phyloP scores from a whole-genome alignment of 345 rosid species.

The Heritiera littoralis region DNA sequence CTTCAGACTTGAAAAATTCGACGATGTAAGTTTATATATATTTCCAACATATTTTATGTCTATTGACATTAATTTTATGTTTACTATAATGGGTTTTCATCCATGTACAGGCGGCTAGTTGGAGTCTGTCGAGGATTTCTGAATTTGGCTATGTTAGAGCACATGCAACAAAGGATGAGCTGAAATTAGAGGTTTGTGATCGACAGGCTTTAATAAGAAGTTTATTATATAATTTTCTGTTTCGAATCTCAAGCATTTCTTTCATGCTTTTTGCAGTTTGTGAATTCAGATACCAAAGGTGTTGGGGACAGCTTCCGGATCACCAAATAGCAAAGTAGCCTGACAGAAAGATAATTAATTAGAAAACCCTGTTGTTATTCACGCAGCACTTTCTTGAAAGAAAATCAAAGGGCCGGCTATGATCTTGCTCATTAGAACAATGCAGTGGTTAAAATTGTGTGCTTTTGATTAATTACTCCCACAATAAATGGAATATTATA shows the following conservation, averaged over 20 bases:
- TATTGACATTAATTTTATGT: no score
- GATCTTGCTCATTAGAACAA: no score
- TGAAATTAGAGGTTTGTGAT: conserved; percentile 50
- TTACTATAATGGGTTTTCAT: no score
- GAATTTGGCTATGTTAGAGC: conserved; percentile 54
- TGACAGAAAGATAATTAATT: not conserved
- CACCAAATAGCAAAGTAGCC: conserved; percentile 20
- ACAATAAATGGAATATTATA: no score
- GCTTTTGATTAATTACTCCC: not conserved
- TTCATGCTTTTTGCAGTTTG: conserved; percentile 43
- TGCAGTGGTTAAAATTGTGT: no score
- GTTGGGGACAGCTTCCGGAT: conserved; percentile 57
- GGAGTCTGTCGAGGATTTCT: conserved; percentile 62
- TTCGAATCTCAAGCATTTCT: not conserved
- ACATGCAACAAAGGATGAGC: conserved; percentile 44
- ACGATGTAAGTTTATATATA: no score
- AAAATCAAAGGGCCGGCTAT: no score
- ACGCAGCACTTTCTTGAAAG: not conserved
- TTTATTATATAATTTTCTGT: no score
- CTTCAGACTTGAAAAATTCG: conserved; percentile 46
- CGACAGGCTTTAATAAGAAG: not conserved
- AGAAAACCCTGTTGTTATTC: not conserved
- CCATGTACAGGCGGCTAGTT: conserved; percentile 31
- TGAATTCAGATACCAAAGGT: conserved; percentile 36
- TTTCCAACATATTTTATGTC: no score